Evolutionary conservation across 2,329 filamentous ascomycete species (phyloP).

Genomic region (Chrysoporthe deuterocubensis): DNA sequence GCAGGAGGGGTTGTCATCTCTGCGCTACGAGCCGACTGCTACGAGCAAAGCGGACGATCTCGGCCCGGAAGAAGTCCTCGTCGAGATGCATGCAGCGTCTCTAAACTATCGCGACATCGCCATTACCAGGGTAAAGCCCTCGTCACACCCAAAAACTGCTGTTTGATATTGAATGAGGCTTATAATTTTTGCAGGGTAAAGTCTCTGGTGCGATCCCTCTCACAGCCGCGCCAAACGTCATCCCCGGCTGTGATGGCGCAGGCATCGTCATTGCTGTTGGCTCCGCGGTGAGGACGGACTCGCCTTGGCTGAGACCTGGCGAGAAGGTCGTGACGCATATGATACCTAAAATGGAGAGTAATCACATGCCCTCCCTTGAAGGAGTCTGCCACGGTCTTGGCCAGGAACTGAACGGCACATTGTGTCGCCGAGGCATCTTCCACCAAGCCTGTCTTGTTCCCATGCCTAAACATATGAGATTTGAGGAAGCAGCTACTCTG

Average conservation of each 20-base stretch:
- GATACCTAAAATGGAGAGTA: constrained; percentile 30
- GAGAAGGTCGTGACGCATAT: constrained; percentile 61
- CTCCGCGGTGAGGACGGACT: constrained; percentile 45
- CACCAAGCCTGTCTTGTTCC: constrained; percentile 60
- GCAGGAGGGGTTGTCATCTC: constrained; percentile 20
- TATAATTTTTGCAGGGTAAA: constrained; percentile 22
- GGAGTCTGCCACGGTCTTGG: constrained; percentile 54
- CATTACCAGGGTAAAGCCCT: constrained; percentile 40
- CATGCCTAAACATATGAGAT: constrained; percentile 49
- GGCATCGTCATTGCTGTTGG: constrained; percentile 56
- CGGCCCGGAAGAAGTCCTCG: constrained; percentile 63
- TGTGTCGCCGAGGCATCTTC: constrained; percentile 62
- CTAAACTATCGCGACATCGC: constrained; percentile 55
- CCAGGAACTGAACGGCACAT: constrained; percentile 58
- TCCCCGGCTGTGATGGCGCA: constrained; percentile 46
- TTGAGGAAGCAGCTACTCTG: constrained; percentile 46
- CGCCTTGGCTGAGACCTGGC: constrained; percentile 46
- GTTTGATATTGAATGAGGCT: constrained; percentile 32
- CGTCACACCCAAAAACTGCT: not conserved
- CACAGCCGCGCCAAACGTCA: constrained; percentile 31
- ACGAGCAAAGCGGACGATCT: constrained; percentile 39
- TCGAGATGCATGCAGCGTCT: constrained; percentile 56
- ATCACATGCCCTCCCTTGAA: constrained; percentile 26
- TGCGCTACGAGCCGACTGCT: constrained; percentile 3
- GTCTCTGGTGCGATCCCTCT: constrained; percentile 17